Conservation (phyloP, 2,329 filamentous ascomycete species). For the Blumeria hordei region DNA sequence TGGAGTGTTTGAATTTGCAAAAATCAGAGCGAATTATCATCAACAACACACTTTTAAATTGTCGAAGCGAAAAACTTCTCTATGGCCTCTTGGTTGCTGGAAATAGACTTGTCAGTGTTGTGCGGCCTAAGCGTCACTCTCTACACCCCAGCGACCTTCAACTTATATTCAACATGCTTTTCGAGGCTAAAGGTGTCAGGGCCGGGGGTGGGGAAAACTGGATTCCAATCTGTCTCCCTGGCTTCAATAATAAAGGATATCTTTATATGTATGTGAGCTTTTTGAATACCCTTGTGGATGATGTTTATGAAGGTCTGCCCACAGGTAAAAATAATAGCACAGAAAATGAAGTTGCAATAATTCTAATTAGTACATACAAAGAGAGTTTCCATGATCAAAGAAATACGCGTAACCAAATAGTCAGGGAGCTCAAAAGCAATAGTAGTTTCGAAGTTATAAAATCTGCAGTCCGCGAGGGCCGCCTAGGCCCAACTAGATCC, state of each 20-base stretch:
- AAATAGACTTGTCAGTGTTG: constrained; percentile 79
- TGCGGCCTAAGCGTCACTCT: constrained; percentile 81
- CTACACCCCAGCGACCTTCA: constrained; percentile 88
- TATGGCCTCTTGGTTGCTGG: constrained; percentile 89
- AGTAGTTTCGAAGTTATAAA: constrained; percentile 53
- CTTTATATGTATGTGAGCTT: constrained; percentile 99
- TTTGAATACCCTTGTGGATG: constrained; percentile 32
- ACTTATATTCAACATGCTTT: constrained; percentile 97
- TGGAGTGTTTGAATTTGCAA: constrained; percentile 80
- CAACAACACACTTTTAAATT: constrained; percentile 66
- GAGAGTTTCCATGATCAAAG: constrained; percentile 84
- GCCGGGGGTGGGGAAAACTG: constrained; percentile 88
- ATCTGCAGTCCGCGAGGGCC: constrained; percentile 42
- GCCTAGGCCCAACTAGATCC: constrained; percentile 49
- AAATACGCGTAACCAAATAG: constrained; percentile 39
- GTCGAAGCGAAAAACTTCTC: constrained; percentile 51
- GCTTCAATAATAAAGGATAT: constrained; percentile 91
- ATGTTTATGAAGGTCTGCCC: constrained; percentile 16
- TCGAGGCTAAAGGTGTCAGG: constrained; percentile 79
- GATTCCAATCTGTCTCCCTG: constrained; percentile 86
- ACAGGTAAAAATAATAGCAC: constrained; percentile 22
- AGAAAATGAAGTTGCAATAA: constrained; percentile 63
- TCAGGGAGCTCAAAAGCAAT: constrained; percentile 49
- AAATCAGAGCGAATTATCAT: constrained; percentile 71
- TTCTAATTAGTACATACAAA: constrained; percentile 78